Conservation (phyloP, 768 basidiomycete species). For the Termitomyces sp. region DNA sequence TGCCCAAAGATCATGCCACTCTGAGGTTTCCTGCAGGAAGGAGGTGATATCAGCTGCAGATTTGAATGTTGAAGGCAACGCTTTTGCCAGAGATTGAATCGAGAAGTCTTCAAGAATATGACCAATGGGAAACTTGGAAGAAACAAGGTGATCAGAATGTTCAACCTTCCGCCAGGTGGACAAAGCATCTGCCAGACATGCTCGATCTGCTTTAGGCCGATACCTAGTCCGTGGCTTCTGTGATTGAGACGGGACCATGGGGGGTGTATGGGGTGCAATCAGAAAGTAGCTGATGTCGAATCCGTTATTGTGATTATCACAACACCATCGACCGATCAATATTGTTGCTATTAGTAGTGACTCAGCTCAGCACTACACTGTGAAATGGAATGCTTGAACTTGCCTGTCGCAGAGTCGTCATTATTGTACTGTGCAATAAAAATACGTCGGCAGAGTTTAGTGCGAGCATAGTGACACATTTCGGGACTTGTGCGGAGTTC, state of each 20-base stretch:
- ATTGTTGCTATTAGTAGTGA: not conserved
- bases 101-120: not conserved
- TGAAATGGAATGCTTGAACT: not conserved
- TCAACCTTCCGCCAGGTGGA: not conserved
- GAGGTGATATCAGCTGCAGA: not conserved
- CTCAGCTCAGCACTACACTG: not conserved
- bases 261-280: too few species aligned
- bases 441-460: not conserved
- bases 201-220: not conserved
- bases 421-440: not conserved
- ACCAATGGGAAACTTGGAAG: not conserved
- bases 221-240: not conserved
- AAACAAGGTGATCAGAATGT: not conserved
- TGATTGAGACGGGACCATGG: not conserved
- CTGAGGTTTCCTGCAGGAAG: not conserved
- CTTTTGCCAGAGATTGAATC: not conserved
- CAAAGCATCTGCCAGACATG: not conserved
- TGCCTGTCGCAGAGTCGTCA: not conserved
- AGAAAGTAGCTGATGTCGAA: not conserved
- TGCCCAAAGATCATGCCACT: not conserved
- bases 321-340: not conserved
- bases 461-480: not conserved
- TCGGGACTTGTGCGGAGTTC: not conserved
- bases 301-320: not conserved
- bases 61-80: not conserved